Evolutionary conservation across 768 basidiomycete genomes (phyloP), one percentile per base, ranked within the genome.

Genomic region (Lactifluus echinatus): DNA sequence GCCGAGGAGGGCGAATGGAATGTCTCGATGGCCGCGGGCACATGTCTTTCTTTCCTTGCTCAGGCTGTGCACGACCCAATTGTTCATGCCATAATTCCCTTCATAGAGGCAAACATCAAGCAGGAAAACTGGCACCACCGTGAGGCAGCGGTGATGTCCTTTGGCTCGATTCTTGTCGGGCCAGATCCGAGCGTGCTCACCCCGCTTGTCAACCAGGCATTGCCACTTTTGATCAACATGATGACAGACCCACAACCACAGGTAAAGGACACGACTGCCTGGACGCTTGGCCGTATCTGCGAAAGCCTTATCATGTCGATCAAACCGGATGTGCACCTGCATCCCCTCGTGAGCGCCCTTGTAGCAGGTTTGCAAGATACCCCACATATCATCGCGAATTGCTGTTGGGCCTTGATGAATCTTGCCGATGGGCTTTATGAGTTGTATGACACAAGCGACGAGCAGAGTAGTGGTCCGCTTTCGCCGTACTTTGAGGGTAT

Each of bases 1-100:
- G 93, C 92, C 1, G 93, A 95, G 43, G 95, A 97, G 63, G 96
- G 97, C 64, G 96, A 99, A 69, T 99, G 96, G 96, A 95, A 95
- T 66, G 83, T 95, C 40, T 86, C 93, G 15, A 97, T 97, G 95
- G 92, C 95, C 19, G 94, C 92, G 10, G 92, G 87, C 21, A 94
- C 91, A 2, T 96, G 93, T 70, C 77, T 99, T 51, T 76, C 83
- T 21, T 84, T 93, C 51, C 82, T 97, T 60, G 92, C 96, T 0
- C 85, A 87, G 57, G 90, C 93, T 28, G 92, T 97, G 11, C 80
- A 88, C 54, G 95, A 99, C 68, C 76, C 80, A 12, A 89, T 99
- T 63, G 95, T 99, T 10, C 83, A 88, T 1, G 85, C 85, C 7
- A 90, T 97, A 50, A 94, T 99, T 53, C 95, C 96, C 8, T 99